phyloP scores from a whole-genome alignment of 768 basidiomycete species.

The Amanita muscaria region DNA sequence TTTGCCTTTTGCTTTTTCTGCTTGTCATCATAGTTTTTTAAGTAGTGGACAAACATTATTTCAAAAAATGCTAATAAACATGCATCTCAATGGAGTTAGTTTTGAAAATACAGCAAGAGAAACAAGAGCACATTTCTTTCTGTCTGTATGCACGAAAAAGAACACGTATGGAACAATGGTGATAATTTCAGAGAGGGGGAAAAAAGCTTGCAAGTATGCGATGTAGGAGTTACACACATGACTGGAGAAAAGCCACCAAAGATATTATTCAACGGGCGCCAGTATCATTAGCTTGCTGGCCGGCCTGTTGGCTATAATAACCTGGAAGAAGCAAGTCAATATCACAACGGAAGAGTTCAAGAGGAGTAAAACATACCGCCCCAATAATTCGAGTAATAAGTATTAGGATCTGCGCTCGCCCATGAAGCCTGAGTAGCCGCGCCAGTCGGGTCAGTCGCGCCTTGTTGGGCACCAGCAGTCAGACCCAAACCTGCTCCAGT shows the following conservation, averaged over 20 bases:
- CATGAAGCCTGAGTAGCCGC: constrained; percentile 66
- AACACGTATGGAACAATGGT: neutral
- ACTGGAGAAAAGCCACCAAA: constrained; percentile 11
- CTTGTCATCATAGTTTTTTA: neutral
- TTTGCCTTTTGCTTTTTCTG: constrained; percentile 1
- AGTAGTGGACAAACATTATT: constrained; percentile 8
- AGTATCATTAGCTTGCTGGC: constrained; percentile 52
- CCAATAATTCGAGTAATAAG: constrained; percentile 80
- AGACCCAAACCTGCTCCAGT: constrained; percentile 47
- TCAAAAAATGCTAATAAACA: constrained; percentile 10
- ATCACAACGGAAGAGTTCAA: constrained; percentile 11
- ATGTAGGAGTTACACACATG: constrained; percentile 6
- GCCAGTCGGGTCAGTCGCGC: constrained; percentile 45
- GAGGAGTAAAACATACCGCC: constrained; percentile 46
- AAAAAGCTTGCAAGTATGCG: constrained; percentile 2
- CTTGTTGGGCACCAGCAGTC: constrained; percentile 48
- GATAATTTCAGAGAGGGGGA: neutral
- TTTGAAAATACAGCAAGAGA: constrained; percentile 8
- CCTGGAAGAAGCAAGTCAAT: constrained; percentile 34
- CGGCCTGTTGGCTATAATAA: constrained; percentile 73
- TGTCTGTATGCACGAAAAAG: constrained; percentile 1
- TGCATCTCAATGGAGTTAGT: constrained; percentile 10
- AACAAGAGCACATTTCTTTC: neutral
- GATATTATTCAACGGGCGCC: constrained; percentile 36
- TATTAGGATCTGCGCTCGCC: constrained; percentile 63